Evolutionary conservation across 208 protist species (phyloP), one percentile per base, ranked within the genome.

Genomic region (Naegleria fowleri): DNA sequence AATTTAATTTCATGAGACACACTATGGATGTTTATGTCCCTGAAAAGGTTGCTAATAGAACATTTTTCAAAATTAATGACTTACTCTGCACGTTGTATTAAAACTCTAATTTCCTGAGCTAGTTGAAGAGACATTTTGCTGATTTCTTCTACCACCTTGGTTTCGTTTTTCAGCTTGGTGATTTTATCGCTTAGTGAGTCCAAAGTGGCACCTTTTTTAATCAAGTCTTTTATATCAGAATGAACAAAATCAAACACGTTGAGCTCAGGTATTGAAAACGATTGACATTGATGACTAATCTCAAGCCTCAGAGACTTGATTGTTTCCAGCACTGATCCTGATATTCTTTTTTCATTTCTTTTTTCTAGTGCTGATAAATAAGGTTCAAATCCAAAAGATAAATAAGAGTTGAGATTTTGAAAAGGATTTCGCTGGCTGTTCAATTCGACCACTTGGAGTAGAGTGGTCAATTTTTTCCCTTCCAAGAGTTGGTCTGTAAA

Each of bases 221-320:
- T 25, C 19, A 88, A 29, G 13, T 84, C 52, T 43, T 58, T 58
- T 25, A 67, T 33, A 3, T 40, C 36, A 15, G 15, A 36, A 84
- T 83, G 59, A 91, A 92, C 40, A 85, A n/a, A 59, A 3, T 40
- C 40, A 22, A 83, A 51, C 11, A 87, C 40, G 19, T 87, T 58
- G 76, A 97, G 94, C 25, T 93, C 92, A 15, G 93, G 93, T 79
- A 97, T 96, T 40, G 95, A 91, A 29, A 95, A 90, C 58, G 96
- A 91, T 87, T 96, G 94, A 88, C 96, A 93, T 41, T 93, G 93
- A 48, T 96, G 92, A 19, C 94, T 85, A n/a, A 97, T 92, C 5
- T 93, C 93, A 16, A 95, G 91, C 83, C 95, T 93, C 0, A 97
- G 91, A 33, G 95, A 94, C 15, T 94, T 92, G 36, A 96, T 88